A percentile compares a stretch with the other conserved stretches of the same genome.
Conservation (phyloP, 495 filamentous ascomycete genomes). For the Amniculicola lignicola region DNA sequence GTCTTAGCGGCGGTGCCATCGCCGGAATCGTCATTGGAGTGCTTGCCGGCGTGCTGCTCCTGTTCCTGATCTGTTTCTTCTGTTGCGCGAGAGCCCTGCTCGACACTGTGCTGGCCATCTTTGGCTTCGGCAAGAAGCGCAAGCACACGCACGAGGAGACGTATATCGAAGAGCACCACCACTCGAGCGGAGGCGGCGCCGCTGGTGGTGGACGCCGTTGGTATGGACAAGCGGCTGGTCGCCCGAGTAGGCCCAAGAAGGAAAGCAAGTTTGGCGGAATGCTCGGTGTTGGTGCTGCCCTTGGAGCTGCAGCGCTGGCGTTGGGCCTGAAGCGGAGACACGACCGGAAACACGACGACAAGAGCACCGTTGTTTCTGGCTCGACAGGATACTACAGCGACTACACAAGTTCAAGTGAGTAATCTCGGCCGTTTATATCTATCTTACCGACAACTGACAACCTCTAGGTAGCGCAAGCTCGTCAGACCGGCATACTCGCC, state of each 20-base stretch:
- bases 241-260: conserved; percentile 53
- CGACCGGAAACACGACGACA: conserved; percentile 50
- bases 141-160: conserved; percentile 48
- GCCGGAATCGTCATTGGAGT: conserved; percentile 92
- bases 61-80: conserved; percentile 72
- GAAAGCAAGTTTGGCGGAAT: conserved; percentile 59
- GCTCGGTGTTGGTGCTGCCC: conserved; percentile 56
- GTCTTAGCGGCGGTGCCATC: conserved; percentile 79
- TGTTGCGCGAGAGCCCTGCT: conserved; percentile 66
- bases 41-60: conserved; percentile 68
- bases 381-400: conserved; percentile 33
- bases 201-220: conserved; percentile 57
- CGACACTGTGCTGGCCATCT: conserved; percentile 60
- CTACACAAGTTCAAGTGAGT: conserved; percentile 44
- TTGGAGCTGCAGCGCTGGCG: conserved; percentile 65
- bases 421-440: too few species aligned
- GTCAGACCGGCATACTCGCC: conserved; percentile 38
- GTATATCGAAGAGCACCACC: conserved; percentile 68
- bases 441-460: conserved; percentile 25
- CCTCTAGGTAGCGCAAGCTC: conserved; percentile 43
- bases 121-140: conserved; percentile 57
- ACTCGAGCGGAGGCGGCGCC: conserved; percentile 41
- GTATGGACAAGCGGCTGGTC: conserved; percentile 54
- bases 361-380: conserved; percentile 34
- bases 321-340: conserved; percentile 69